Conservation (phyloP, 2,329 filamentous ascomycete species). For the Sporothrix mexicana region DNA sequence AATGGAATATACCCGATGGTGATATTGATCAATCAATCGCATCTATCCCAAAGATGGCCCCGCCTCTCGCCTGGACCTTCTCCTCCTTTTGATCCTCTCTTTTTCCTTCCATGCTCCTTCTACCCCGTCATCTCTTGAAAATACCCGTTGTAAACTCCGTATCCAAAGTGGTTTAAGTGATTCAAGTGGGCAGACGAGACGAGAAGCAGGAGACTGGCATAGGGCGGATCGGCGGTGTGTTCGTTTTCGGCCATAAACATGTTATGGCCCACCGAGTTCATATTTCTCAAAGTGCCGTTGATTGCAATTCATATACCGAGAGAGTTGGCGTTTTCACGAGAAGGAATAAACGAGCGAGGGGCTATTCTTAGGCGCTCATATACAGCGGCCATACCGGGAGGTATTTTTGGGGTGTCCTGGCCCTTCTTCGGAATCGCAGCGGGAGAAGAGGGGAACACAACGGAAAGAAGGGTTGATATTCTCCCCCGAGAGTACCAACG, state of each 20-base stretch:
- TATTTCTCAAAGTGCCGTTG: neutral
- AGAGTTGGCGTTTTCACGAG: neutral
- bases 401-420: neutral
- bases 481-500: neutral
- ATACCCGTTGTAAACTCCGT: constrained; percentile 1
- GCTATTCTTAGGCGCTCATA: constrained; percentile 11
- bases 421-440: neutral
- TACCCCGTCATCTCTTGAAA: too few species aligned
- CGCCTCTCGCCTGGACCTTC: constrained; percentile 12
- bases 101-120: neutral
- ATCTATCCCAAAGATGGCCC: neutral
- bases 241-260: neutral
- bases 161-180: neutral
- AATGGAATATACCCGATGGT: neutral
- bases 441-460: neutral
- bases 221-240: neutral
- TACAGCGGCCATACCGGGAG: neutral
- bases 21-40: neutral
- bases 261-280: too few species aligned
- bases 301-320: constrained; percentile 4
- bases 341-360: neutral
- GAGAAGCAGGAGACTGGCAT: neutral
- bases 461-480: neutral
- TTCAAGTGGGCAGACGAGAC: neutral
- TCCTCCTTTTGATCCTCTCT: neutral